Base-by-base conservation (phyloP, 169 alveolate species). In the Eimeria falciformis region DNA sequence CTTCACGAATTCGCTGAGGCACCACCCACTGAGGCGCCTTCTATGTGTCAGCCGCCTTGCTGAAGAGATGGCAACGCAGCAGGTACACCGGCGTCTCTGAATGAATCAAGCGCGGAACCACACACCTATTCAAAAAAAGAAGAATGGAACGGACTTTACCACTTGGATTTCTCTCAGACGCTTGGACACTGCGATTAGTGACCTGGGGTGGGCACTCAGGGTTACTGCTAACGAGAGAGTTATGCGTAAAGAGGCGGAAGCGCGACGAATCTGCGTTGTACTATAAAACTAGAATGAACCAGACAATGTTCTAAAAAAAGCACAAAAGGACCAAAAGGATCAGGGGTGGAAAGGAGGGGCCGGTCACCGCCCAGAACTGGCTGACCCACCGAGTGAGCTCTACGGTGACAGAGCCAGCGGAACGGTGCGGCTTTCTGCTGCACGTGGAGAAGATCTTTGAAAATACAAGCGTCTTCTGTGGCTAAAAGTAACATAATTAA, bases 361-460 rank as follows among this genome's bases (percentile, higher is more conserved):
- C 87, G 69, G 88, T 47, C 88, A 43, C 62, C 73, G 75, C 45
- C 50, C 88, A 79, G 68, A 55, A 79, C 88, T 71, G 18, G 88
- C 88, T 79, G 88, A 79, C 88, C 88, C 88, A 79, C 88, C 88
- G 86, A 77, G 86, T 66, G 68, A 71, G 40, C 1, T 14, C 33
- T 33, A 21, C 21, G 86, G 33, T 33, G 56, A 33, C 50, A 40
- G 73, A 79, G 88, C 88, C 73, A 79, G 88, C 88, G n/a, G 75
- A 79, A 79, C 25, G 25, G 65, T 53, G 88, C 85, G 45, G 37
- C 33, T 17, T 33, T 58, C 53, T 50, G 55, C 45, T 18, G 85
- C 73, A 50, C 73, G 47, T 1, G 40, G 18, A 71, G 50, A 33
- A 71, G 40, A 33, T 33, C 2, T 33, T 33, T 33, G 40, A 2